Base-by-base conservation (phyloP, 2,329 filamentous ascomycete genomes). In the Colletotrichum sp. region DNA sequence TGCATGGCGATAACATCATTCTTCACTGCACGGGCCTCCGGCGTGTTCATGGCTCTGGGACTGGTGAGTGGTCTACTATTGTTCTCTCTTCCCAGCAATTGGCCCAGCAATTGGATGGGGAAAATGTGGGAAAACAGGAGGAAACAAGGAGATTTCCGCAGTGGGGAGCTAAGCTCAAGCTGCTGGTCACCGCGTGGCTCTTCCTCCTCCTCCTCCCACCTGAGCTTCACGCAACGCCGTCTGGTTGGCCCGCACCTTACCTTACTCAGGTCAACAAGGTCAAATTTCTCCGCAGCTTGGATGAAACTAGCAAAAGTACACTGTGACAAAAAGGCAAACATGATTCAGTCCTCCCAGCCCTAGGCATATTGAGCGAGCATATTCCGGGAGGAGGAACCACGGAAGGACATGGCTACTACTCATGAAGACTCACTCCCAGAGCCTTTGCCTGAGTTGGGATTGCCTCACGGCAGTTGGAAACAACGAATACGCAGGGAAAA, bases 251-350 rank as follows among this genome's bases (percentile, higher is more conserved):
- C 30, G 57, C 30, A 2, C n/a, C 2, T 6, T 6, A n/a, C 13
- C 26, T 61, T 36, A 36, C 58, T 61, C 30, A 61, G 58, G 30
- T 32, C 16, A 21, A 7, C n/a, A 26, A 55, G 24, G 10, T 30
- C 16, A 12, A 24, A 55, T 32, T 60, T 30, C 8, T 57, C 55
- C 24, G 68, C 10, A 34, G 38, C 48, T 60, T 15, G 32, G 64
- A 69, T 75, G 63, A 67, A 72, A 67, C 72, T 67, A 21, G 43
- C 6, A 21, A 30, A 52, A 55, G 52, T 30, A 16, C 57, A 55
- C 70, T 21, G 18, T n/a, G 16, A 52, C 43, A 13, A 21, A 68
- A 66, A 76, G 64, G 28, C 70, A 74, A 74, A 68, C 64, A 74
- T 38, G 58, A 73, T 48, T 69, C 65, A 43, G 70, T 64, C 26